phyloP scores from a whole-genome alignment of 768 basidiomycete species.

The Termitomyces sp. region DNA sequence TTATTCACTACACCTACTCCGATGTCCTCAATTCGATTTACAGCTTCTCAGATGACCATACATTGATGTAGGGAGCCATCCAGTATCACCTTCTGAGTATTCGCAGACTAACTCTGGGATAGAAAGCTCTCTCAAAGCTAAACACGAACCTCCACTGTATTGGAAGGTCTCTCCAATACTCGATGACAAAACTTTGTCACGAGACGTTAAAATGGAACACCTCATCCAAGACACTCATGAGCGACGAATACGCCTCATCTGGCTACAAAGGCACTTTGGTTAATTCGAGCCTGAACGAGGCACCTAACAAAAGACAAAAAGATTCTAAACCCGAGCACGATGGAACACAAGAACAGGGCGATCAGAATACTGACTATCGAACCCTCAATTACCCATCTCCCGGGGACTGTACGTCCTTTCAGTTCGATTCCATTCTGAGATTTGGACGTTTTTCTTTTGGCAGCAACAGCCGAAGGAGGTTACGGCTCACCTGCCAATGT shows the following conservation, averaged over 20 bases:
- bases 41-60: too few species aligned
- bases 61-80: too few species aligned
- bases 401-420: slow-evolving; percentile 8
- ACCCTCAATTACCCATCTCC: slow-evolving; percentile 13
- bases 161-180: too few species aligned
- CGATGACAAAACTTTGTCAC: neutral
- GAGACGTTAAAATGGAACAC: neutral
- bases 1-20: too few species aligned
- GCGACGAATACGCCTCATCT: slow-evolving; percentile 15
- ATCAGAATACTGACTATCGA: slow-evolving; percentile 1
- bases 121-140: too few species aligned
- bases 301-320: neutral
- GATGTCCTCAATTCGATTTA: too few species aligned
- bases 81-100: too few species aligned
- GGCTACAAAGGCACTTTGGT: slow-evolving; percentile 14
- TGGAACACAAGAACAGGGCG: neutral
- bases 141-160: too few species aligned
- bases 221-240: slow-evolving; percentile 7
- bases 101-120: too few species aligned
- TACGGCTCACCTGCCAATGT: slow-evolving; percentile 18
- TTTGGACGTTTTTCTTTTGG: neutral
- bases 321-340: neutral
- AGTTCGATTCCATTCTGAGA: neutral
- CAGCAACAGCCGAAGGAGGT: slow-evolving; percentile 21
- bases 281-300: slow-evolving; percentile 6